Percentiles rank a stretch among this genome's conserved stretches.
Evolutionary conservation across 1,284 basidiomycete species (phyloP).

Genomic region (Somion occarium): DNA sequence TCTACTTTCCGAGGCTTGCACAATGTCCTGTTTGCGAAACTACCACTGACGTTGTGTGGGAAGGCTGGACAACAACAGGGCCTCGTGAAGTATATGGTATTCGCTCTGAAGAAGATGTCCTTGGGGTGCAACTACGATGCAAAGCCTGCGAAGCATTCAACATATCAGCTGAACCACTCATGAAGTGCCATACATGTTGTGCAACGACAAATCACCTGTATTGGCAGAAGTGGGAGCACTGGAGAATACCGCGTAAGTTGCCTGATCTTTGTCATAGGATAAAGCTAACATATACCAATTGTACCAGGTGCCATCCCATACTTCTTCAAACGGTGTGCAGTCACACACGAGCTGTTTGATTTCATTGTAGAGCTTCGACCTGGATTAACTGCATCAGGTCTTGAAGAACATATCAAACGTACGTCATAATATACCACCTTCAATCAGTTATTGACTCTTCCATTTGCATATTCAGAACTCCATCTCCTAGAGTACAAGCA

Average conservation of each 20-base stretch:
- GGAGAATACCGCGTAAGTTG: conserved; percentile 11
- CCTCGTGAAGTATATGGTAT: conserved; percentile 15
- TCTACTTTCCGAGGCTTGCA: conserved; percentile 14
- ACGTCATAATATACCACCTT: background rate
- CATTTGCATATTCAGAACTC: conserved; percentile 9
- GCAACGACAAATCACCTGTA: conserved; percentile 11
- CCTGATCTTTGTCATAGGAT: background rate
- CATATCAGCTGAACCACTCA: background rate
- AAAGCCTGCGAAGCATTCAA: conserved; percentile 9
- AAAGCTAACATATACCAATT: background rate
- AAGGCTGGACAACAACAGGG: conserved; percentile 12
- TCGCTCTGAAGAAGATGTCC: conserved; percentile 11
- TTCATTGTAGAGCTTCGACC: conserved; percentile 15
- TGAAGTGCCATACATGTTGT: conserved; percentile 7
- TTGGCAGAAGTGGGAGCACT: conserved; percentile 12
- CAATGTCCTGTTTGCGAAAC: conserved; percentile 12
- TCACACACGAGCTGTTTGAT: conserved; percentile 16
- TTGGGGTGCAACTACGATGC: conserved; percentile 17
- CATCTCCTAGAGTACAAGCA: conserved; percentile 13
- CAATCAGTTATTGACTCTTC: background rate
- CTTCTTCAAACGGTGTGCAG: conserved; percentile 14
- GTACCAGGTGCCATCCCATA: conserved; percentile 13
- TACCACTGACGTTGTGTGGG: conserved; percentile 5
- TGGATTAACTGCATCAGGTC: conserved; percentile 10
- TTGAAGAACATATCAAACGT: conserved; percentile 16